phyloP scores from a whole-genome alignment of 1,139 yeast genomes.

The Diutina ranongensis region DNA sequence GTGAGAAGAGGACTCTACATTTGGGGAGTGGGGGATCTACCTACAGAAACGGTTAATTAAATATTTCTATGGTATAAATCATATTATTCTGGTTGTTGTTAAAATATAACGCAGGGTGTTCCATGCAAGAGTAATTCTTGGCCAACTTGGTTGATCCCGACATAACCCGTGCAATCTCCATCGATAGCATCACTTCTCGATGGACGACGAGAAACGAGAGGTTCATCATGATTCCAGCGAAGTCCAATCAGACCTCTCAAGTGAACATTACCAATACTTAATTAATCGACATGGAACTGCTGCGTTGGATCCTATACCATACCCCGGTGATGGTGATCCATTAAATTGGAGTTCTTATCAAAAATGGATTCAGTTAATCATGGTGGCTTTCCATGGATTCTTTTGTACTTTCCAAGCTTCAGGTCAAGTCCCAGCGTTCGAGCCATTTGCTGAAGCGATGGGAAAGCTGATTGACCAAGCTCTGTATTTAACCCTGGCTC shows the following conservation, averaged over 20 bases:
- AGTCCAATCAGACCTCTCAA: neutral
- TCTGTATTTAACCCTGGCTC: slow-evolving; percentile 4
- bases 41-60: no score
- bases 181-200: no score
- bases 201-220: neutral
- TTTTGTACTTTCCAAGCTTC: slow-evolving; percentile 1
- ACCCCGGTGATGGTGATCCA: neutral
- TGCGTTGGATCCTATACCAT: neutral
- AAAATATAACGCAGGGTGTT: no score
- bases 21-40: no score
- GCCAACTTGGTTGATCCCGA: no score
- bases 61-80: no score
- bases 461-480: neutral
- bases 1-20: no score
- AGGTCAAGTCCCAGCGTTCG: slow-evolving; percentile 4
- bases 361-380: neutral
- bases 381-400: slow-evolving; percentile 6
- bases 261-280: neutral
- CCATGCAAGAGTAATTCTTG: no score
- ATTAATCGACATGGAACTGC: neutral
- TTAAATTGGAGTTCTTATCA: neutral
- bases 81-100: no score
- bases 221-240: neutral
- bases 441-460: neutral
- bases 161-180: no score